Evolutionary conservation across 164 flowering plant genomes (phyloP).

Genomic region (Vitis rotundifolia): DNA sequence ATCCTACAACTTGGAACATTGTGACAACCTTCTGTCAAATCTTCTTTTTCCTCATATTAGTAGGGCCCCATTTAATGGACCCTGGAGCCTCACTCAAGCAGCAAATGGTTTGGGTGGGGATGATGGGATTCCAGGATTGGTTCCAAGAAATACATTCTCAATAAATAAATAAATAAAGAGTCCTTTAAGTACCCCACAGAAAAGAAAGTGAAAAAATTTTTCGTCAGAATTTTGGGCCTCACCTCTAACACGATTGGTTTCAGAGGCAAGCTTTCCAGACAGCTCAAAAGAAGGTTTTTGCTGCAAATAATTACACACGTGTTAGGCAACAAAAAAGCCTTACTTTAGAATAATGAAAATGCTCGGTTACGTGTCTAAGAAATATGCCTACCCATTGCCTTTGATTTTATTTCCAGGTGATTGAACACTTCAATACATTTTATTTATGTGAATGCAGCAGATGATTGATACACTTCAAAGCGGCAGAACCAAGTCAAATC

Average conservation of each 20-base stretch:
- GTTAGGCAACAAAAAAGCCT: background rate
- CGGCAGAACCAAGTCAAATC: too few species aligned
- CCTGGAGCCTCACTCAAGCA: too few species aligned
- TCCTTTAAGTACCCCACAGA: background rate
- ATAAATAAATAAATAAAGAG: too few species aligned
- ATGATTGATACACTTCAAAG: background rate
- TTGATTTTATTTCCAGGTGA: background rate
- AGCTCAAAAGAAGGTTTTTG: conserved; percentile 95
- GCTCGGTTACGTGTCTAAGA: too few species aligned
- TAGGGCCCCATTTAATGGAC: too few species aligned
- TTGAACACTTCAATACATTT: background rate
- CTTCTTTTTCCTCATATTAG: too few species aligned
- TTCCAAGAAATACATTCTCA: too few species aligned
- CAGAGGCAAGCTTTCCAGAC: conserved; percentile 97
- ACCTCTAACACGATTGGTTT: conserved; percentile 97
- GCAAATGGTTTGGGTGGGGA: too few species aligned
- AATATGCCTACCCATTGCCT: background rate
- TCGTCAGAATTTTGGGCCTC: conserved; percentile 9
- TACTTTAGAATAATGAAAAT: background rate
- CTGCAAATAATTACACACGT: conserved; percentile 40
- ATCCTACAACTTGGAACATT: too few species aligned
- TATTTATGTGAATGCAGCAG: background rate
- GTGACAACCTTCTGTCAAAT: too few species aligned
- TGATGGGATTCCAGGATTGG: too few species aligned
- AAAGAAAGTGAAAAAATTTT: background rate